phyloP scores from a whole-genome alignment of 495 filamentous ascomycete species.

The Aspergillus haitiensis region DNA sequence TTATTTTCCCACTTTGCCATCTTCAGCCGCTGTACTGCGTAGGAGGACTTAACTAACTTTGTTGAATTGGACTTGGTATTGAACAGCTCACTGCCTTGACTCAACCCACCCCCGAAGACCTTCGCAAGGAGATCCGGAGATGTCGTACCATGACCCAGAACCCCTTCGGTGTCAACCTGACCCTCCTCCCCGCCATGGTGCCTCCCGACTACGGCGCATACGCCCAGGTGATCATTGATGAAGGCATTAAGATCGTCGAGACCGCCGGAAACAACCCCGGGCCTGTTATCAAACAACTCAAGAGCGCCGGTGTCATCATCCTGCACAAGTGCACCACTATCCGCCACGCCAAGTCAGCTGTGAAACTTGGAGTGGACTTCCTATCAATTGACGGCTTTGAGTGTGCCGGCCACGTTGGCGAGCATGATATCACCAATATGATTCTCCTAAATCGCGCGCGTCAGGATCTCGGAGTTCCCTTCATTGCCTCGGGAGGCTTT shows the following conservation, averaged over 20 bases:
- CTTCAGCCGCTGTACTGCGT: too few species aligned
- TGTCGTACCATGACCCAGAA: slow-evolving; percentile 81
- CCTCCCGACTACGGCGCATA: slow-evolving; percentile 93
- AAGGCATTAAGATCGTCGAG: slow-evolving; percentile 92
- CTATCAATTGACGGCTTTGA: slow-evolving; percentile 96
- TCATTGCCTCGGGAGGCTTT: slow-evolving; percentile 94
- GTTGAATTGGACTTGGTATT: too few species aligned
- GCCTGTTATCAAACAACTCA: slow-evolving; percentile 85
- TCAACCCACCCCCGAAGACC: slow-evolving; percentile 87
- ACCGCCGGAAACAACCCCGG: slow-evolving; percentile 95
- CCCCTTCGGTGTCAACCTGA: slow-evolving; percentile 96
- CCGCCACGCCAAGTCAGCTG: slow-evolving; percentile 84
- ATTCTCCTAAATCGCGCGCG: slow-evolving; percentile 85
- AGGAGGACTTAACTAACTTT: too few species aligned
- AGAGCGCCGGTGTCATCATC: slow-evolving; percentile 72
- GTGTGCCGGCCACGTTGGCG: slow-evolving; percentile 94
- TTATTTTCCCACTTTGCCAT: too few species aligned
- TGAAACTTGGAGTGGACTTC: slow-evolving; percentile 96
- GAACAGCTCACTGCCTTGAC: slow-evolving; percentile 80
- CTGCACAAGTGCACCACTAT: slow-evolving; percentile 99
- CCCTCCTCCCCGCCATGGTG: slow-evolving; percentile 83
- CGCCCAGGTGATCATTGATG: slow-evolving; percentile 88
- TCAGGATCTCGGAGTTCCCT: slow-evolving; percentile 81
- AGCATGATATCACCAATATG: slow-evolving; percentile 96
- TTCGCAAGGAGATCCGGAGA: slow-evolving; percentile 88